These are phyloP conservation scores for Lojkania enalia DNA, from an alignment of 2,329 filamentous ascomycete species.

Conservation along the genomic window DNA sequence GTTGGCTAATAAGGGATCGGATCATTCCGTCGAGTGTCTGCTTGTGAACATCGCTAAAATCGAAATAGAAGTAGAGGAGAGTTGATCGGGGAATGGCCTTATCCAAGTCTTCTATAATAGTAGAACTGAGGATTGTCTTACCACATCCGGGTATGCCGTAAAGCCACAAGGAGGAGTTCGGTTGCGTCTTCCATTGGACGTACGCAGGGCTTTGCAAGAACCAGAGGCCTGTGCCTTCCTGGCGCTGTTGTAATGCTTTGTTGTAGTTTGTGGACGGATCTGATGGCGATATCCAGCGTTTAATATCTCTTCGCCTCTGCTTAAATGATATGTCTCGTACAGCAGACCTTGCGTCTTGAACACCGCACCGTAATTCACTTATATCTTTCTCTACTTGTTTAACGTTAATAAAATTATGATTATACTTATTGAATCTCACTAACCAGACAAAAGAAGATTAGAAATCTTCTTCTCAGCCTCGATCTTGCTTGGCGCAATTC, in stretches of 20 bases:
- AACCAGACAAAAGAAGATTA: constrained; percentile 12
- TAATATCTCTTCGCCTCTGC: background rate
- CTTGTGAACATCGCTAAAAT: constrained; percentile 40
- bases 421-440: too few species aligned
- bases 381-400: background rate
- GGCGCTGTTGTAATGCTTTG: background rate
- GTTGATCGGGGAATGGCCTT: too few species aligned
- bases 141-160: background rate
- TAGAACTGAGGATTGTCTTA: constrained; percentile 19
- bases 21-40: constrained; percentile 35
- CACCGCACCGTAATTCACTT: background rate
- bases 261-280: constrained; percentile 36
- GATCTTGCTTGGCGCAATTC: too few species aligned
- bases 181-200: background rate
- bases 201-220: background rate
- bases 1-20: constrained; percentile 39
- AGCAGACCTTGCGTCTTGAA: background rate
- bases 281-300: constrained; percentile 33
- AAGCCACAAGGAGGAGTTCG: background rate
- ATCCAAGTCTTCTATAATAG: constrained; percentile 36
- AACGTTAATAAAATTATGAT: too few species aligned
- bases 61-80: constrained; percentile 25
- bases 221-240: background rate
- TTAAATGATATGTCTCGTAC: background rate
- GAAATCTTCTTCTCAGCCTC: too few species aligned